These are phyloP conservation scores for Starmera caribaea DNA, from an alignment of 805 yeast species.

Conservation along the genomic window DNA sequence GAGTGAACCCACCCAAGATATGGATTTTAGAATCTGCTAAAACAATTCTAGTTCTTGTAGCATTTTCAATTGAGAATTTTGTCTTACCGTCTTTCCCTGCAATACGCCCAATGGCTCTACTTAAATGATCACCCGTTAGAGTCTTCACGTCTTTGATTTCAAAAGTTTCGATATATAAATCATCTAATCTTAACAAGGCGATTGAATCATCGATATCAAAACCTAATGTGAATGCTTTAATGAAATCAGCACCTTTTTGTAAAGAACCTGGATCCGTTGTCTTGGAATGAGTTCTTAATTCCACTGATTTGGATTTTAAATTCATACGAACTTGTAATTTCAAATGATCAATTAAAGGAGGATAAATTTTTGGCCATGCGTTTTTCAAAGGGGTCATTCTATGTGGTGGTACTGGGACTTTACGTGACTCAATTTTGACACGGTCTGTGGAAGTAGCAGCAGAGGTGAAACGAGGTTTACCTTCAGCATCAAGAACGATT, in stretches of 20 bases:
- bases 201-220: constrained; percentile 97
- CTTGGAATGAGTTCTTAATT: constrained; percentile 66
- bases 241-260: constrained; percentile 96
- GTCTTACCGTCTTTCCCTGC: constrained; percentile 99
- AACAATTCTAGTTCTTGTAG: constrained; percentile 96
- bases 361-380: constrained; percentile 89
- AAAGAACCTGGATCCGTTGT: constrained; percentile 91
- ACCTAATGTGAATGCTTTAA: constrained; percentile 91
- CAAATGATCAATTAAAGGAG: constrained; percentile 90
- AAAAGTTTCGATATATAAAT: constrained; percentile 91
- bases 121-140: constrained; percentile 88
- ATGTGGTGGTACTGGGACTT: constrained; percentile 93
- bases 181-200: constrained; percentile 89
- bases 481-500: constrained; percentile 58
- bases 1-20: constrained; percentile 93
- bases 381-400: constrained; percentile 90
- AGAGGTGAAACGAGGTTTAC: constrained; percentile 77
- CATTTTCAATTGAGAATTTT: constrained; percentile 96
- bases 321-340: constrained; percentile 96
- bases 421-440: constrained; percentile 78
- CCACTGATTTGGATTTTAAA: constrained; percentile 76
- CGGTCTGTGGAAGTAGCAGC: constrained; percentile 50
- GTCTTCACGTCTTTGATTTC: constrained; percentile 97
- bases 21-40: constrained; percentile 95
- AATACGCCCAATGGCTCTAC: constrained; percentile 98